Base-by-base conservation (phyloP, 768 basidiomycete genomes). In the Trametes cingulata region DNA sequence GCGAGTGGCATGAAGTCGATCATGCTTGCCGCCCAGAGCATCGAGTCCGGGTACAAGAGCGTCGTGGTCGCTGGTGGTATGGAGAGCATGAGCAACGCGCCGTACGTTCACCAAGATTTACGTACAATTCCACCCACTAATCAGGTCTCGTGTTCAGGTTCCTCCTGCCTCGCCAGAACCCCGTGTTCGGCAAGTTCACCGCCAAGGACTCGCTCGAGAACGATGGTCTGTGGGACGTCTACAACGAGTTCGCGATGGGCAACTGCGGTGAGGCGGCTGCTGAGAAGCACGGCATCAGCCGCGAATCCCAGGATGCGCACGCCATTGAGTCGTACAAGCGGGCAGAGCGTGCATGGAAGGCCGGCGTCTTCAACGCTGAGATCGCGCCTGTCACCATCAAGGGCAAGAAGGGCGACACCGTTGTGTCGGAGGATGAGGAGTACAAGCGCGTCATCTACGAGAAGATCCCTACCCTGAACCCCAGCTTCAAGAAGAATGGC, bases 81-180 rank as follows among this genome's bases (percentile, higher is more conserved):
- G 93, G 97, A 99, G 79, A 95, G 92, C 78, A 99, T 99, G 97
- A 95, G 92, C 73, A 91, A 98, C 68, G 94, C 95, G 50, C 97
- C 97, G 95, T 98, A 72, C 70, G 96, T 85, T 5, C 50, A 41
- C 39, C 7, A 22, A 17, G 4, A 1, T 50, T 55, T 63, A 43
- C 56, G 56, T 61, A 51, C 20, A 45, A 37, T 61, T 57, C 29
- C 22, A 48, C 40, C 55, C 40, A 20, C n/a, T 50, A 1, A 61
- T n/a, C 42, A 14, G 33, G 19, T 39, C 61, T 33, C 46, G 63
- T 47, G 48, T 8, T 22, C 60, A 91, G 92, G 33, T 94, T 91
- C 84, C 83, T 93, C 29, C 71, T 92, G 47, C 90, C 91, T 43
- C 90, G 93, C 43, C 81, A 85, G 53, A 91, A 89, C 71, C 91